Evolutionary conservation across 2,329 filamentous ascomycete species (phyloP), one percentile per base, ranked within the genome.

Genomic region (Talaromyces sp.): DNA sequence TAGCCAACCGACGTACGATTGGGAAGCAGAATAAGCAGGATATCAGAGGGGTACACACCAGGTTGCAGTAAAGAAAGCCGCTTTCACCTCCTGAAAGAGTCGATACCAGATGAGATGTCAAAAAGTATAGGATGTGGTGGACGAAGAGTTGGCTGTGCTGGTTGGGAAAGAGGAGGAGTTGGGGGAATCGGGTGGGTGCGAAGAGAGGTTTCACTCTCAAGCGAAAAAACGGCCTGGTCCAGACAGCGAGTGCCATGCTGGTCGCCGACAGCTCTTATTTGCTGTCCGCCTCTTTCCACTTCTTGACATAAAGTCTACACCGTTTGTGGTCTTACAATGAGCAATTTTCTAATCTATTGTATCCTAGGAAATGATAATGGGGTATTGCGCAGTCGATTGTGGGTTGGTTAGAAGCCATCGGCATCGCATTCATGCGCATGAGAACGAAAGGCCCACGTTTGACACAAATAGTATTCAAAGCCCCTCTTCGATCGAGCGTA

Each of bases 181-280:
- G 69, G 65, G 68, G 44, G 65, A 68, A 64, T 64, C 59, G 68
- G 67, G 71, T 72, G 69, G 70, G 70, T 73, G 70, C 65, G 64
- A 64, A 69, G 69, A 62, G 71, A 72, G 73, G 75, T 77, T 77
- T 76, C 75, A 76, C 74, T 57, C 72, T 74, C 72, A 75, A 73
- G 72, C 72, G 73, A 75, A 72, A 73, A 73, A 68, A 57, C 68
- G 69, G 71, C 63, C 67, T 69, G 69, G 71, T 68, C 69, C 68
- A 68, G 54, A 39, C 54, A 56, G 54, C 21, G 33, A 39, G 70
- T 69, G 69, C 71, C 70, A 73, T 71, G 69, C 70, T 69, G 62
- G 62, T 55, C 62, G 52, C 57, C 58, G 62, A 60, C 35, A 25
- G 56, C 57, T 46, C 58, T 54, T 57, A 50, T 37, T 56, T 50